A percentile compares a stretch with the other conserved stretches of the same genome.
Conservation (phyloP, 805 yeast genomes). For the Wickerhamomyces rabaulensis region DNA sequence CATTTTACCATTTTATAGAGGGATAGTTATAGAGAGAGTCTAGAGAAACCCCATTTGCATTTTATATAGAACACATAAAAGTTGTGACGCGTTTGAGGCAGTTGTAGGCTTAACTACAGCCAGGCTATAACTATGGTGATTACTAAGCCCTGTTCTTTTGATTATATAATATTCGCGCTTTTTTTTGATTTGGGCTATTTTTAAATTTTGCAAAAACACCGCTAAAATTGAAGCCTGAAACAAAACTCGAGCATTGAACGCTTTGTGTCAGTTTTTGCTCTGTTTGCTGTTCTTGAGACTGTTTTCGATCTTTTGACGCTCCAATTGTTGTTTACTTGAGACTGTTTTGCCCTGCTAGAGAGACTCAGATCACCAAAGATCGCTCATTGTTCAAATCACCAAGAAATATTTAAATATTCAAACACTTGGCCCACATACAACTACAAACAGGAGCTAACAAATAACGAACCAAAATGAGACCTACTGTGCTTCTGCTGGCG, state of each 20-base stretch:
- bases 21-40: too few relatives aligned
- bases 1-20: too few relatives aligned
- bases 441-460: not conserved
- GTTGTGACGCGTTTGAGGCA: too few relatives aligned
- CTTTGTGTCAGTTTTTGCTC: not conserved
- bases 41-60: too few relatives aligned
- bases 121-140: too few relatives aligned
- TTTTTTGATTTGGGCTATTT: not conserved
- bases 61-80: too few relatives aligned
- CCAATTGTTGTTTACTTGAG: not conserved
- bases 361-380: not conserved
- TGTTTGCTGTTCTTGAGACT: not conserved
- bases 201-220: too few relatives aligned
- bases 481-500: not conserved
- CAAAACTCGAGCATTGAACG: not conserved
- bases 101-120: too few relatives aligned
- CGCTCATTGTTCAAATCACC: not conserved
- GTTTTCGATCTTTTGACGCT: not conserved
- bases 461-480: not conserved
- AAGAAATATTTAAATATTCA: not conserved
- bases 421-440: not conserved
- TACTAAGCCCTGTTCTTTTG: not conserved
- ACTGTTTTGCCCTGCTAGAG: not conserved
- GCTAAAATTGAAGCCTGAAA: too few relatives aligned
- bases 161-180: not conserved